Evolutionary conservation across 2,329 filamentous ascomycete species (phyloP).

Genomic region (Fusarium sp.): DNA sequence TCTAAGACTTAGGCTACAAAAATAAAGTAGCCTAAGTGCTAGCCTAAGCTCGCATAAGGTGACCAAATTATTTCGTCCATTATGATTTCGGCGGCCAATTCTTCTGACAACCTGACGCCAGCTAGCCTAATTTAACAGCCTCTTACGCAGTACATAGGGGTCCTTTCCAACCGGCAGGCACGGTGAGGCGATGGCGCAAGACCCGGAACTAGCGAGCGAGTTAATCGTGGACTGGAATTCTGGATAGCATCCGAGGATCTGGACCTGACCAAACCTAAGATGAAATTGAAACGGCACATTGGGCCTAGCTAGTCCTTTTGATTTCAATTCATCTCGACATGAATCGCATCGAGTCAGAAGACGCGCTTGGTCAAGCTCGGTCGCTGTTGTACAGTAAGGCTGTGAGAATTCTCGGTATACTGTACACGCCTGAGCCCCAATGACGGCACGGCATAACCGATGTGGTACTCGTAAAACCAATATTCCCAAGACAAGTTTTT

Average conservation of each 20-base stretch:
- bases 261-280: conserved; percentile 1
- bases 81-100: neutral
- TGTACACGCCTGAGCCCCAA: conserved; percentile 2
- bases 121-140: neutral
- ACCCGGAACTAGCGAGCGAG: neutral
- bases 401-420: neutral
- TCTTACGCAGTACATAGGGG: neutral
- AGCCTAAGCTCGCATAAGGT: neutral
- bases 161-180: neutral
- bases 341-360: neutral
- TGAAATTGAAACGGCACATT: neutral
- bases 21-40: neutral
- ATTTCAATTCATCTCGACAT: neutral
- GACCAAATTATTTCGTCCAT: neutral
- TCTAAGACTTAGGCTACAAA: neutral
- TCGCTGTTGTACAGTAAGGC: conserved; percentile 21
- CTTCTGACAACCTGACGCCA: neutral
- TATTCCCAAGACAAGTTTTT: conserved; percentile 14
- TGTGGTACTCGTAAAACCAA: conserved; percentile 11
- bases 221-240: conserved; percentile 2
- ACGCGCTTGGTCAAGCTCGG: neutral
- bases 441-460: conserved; percentile 23
- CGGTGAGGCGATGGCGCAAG: conserved; percentile 13
- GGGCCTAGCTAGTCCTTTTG: neutral
- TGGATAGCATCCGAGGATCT: neutral